A percentile compares a stretch with the other conserved stretches of the same genome.
phyloP scores from a whole-genome alignment of 495 filamentous ascomycete genomes.

The Xylaria cubensis region DNA sequence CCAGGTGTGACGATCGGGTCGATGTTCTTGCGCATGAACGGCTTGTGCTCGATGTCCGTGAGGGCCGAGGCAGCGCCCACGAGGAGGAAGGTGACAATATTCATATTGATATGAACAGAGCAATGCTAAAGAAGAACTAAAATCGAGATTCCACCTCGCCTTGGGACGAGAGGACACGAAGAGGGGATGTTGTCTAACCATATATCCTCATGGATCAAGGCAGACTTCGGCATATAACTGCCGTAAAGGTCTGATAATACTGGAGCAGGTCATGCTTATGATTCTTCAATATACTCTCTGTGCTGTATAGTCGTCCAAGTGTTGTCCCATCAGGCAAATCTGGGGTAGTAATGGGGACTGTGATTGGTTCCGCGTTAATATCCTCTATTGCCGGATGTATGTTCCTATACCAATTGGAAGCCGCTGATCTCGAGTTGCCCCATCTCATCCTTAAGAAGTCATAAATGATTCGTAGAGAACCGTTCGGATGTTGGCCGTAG shows the following conservation, averaged over 20 bases:
- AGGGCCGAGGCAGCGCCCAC: slow-evolving; percentile 34
- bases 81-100: slow-evolving; percentile 25
- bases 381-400: slow-evolving; percentile 16
- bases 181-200: background rate
- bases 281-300: slow-evolving; percentile 4
- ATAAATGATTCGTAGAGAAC: background rate
- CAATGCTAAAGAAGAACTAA: background rate
- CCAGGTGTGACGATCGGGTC: slow-evolving; percentile 45
- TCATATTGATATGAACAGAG: slow-evolving; percentile 21
- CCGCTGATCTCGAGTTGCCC: background rate
- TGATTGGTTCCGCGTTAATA: slow-evolving; percentile 15
- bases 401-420: background rate
- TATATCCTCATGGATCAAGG: background rate
- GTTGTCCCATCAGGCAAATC: background rate
- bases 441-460: slow-evolving; percentile 1
- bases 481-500: background rate
- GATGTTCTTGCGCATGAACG: slow-evolving; percentile 48
- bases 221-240: slow-evolving; percentile 8
- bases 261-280: background rate
- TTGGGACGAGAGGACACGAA: background rate
- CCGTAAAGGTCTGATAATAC: background rate
- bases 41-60: slow-evolving; percentile 46
- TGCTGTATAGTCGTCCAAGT: background rate
- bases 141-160: too few relatives aligned
- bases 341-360: background rate